phyloP scores from a whole-genome alignment of 257 asterid genomes.

The Marsdenia floribunda region DNA sequence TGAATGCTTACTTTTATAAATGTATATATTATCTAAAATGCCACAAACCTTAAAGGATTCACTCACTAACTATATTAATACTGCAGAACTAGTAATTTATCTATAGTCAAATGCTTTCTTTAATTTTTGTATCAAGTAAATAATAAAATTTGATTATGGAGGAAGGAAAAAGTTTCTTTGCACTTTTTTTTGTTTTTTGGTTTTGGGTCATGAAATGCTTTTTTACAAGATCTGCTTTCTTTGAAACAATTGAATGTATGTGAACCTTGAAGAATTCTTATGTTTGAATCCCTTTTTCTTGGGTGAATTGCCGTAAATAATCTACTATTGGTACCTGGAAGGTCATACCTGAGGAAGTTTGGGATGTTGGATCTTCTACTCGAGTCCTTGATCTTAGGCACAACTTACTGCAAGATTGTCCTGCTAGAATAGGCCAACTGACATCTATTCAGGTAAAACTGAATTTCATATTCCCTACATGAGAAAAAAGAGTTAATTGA shows the following conservation, averaged over 20 bases:
- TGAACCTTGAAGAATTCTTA: neutral
- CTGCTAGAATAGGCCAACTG: conserved; percentile 45
- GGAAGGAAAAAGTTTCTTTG: neutral
- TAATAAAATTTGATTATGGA: too few species aligned
- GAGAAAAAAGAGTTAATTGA: conserved; percentile 12
- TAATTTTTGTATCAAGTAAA: too few species aligned
- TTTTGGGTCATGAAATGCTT: neutral
- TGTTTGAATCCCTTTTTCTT: neutral
- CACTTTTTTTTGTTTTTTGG: neutral
- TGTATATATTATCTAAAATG: too few species aligned
- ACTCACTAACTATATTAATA: too few species aligned
- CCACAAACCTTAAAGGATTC: too few species aligned
- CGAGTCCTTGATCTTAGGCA: conserved; percentile 72
- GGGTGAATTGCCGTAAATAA: conserved; percentile 4
- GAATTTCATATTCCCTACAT: conserved; percentile 13
- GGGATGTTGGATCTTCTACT: conserved; percentile 51
- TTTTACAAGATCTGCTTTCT: neutral
- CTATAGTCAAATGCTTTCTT: neutral
- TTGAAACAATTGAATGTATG: neutral
- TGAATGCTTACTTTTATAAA: neutral
- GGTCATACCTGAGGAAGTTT: conserved; percentile 79
- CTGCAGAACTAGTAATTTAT: neutral
- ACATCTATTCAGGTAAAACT: conserved; percentile 52
- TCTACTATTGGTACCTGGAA: conserved; percentile 37
- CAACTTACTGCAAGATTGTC: conserved; percentile 57